Evolutionary conservation across 1,139 yeast genomes (phyloP).

Genomic region (Pneumocystis oryctolagi): DNA sequence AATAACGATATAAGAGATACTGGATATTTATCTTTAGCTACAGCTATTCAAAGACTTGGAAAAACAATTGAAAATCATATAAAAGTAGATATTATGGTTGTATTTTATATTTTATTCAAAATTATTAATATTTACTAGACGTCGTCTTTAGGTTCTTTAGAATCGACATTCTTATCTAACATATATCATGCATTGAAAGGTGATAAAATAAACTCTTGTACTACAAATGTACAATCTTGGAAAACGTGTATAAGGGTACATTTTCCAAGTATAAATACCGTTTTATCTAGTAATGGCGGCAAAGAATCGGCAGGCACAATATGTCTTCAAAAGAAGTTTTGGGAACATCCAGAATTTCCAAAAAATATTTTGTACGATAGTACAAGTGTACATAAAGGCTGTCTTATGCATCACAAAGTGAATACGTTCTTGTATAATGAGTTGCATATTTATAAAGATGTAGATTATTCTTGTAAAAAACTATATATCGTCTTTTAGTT

Average conservation of each 20-base stretch:
- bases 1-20: neutral
- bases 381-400: conserved; percentile 11
- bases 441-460: neutral
- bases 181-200: neutral
- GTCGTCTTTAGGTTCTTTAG: conserved; percentile 10
- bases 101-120: conserved; percentile 7
- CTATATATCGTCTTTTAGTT: neutral
- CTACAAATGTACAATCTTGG: neutral
- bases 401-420: conserved; percentile 17
- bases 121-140: conserved; percentile 6
- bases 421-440: conserved; percentile 5
- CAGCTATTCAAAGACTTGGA: conserved; percentile 1
- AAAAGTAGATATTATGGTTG: conserved; percentile 9
- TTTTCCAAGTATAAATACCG: conserved; percentile 16
- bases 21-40: conserved; percentile 6
- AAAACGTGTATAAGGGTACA: conserved; percentile 9
- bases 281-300: conserved; percentile 11
- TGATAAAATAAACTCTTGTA: neutral
- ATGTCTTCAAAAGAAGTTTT: conserved; percentile 12
- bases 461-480: conserved; percentile 4
- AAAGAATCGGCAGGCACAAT: conserved; percentile 15
- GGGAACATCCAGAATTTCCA: conserved; percentile 14
- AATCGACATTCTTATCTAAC: conserved; percentile 4
- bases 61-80: conserved; percentile 5
- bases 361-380: conserved; percentile 13